phyloP scores from a whole-genome alignment of 768 basidiomycete species.

The Mycena sanguinolenta region DNA sequence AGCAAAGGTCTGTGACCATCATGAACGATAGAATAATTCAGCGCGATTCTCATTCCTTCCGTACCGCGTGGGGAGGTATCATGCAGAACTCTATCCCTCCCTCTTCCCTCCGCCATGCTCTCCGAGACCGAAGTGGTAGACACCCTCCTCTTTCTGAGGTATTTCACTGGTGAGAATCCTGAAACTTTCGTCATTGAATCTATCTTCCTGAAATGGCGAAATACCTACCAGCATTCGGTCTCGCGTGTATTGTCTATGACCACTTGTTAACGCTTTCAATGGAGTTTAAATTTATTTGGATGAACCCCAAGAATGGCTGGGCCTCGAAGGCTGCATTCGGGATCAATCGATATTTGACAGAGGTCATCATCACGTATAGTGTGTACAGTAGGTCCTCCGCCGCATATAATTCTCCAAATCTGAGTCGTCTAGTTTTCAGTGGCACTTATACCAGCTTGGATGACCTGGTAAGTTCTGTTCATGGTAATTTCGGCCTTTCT shows the following conservation, averaged over 20 bases:
- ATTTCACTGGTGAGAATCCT: slow-evolving; percentile 10
- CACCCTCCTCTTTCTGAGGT: slow-evolving; percentile 17
- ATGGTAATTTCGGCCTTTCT: background rate
- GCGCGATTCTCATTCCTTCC: too few relatives aligned
- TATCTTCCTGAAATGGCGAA: background rate
- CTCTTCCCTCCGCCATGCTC: slow-evolving; percentile 1
- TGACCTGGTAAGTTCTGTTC: background rate
- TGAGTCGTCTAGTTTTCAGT: slow-evolving; percentile 11
- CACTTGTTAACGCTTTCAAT: slow-evolving; percentile 1
- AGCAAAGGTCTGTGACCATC: too few relatives aligned
- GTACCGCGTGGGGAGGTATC: background rate
- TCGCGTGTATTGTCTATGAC: slow-evolving; percentile 17
- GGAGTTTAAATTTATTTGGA: slow-evolving; percentile 11
- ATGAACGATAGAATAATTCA: too few relatives aligned
- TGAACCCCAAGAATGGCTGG: slow-evolving; percentile 4
- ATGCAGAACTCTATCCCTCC: background rate
- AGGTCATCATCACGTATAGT: slow-evolving; percentile 12
- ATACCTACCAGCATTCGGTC: background rate
- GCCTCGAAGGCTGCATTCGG: slow-evolving; percentile 15
- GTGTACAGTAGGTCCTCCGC: slow-evolving; percentile 9
- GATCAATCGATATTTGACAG: slow-evolving; percentile 19
- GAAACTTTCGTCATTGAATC: background rate
- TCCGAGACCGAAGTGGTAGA: slow-evolving; percentile 7
- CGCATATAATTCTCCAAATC: background rate
- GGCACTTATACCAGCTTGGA: background rate